Conservation (phyloP, 129 eudicot genomes). For the Pittosporum tobira region DNA sequence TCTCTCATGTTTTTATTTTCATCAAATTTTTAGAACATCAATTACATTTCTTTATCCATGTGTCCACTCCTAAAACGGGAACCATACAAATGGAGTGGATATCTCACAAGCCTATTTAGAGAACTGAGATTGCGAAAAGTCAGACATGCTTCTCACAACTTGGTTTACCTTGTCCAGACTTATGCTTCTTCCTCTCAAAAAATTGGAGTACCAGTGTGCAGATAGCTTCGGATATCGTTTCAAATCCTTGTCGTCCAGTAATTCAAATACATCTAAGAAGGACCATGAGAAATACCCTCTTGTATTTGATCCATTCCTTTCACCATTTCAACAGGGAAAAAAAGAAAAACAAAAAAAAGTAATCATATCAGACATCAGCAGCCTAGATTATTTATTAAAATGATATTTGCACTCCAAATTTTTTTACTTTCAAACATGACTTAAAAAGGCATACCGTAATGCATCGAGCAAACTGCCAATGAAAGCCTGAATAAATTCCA, state of each 20-base stretch:
- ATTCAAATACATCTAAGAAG: conserved; percentile 31
- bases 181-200: conserved; percentile 26
- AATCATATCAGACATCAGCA: background rate
- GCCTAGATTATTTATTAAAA: background rate
- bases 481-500: conserved; percentile 13
- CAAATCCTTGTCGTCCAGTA: conserved; percentile 24
- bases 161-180: background rate
- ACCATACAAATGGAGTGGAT: too few relatives aligned
- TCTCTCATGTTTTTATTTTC: too few relatives aligned
- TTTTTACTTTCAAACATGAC: too few relatives aligned
- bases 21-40: too few relatives aligned
- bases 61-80: too few relatives aligned
- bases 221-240: conserved; percentile 28
- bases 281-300: conserved; percentile 40
- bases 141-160: background rate
- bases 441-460: conserved; percentile 13
- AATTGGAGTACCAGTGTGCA: conserved; percentile 32
- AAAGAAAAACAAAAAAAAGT: background rate
- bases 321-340: background rate
- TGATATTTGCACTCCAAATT: too few relatives aligned
- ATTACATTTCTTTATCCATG: too few relatives aligned
- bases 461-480: conserved; percentile 28
- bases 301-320: conserved; percentile 39
- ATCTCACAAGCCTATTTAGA: background rate
- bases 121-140: background rate